These are phyloP conservation scores for Remersonia thermophila DNA, from an alignment of 2,329 filamentous ascomycete species.

Conservation along the genomic window DNA sequence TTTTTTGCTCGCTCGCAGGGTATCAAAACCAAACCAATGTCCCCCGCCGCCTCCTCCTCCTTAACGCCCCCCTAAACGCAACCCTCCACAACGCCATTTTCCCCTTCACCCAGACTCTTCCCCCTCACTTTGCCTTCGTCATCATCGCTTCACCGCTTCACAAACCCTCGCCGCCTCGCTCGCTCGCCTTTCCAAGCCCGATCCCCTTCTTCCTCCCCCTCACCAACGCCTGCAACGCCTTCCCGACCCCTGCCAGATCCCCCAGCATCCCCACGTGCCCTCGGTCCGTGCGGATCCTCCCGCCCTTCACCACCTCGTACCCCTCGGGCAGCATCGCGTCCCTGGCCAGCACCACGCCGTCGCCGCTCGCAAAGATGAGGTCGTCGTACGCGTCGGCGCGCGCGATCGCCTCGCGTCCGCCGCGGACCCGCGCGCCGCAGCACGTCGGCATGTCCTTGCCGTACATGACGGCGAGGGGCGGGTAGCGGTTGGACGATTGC, in stretches of 20 bases:
- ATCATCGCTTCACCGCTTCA: no score
- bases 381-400: conserved; percentile 73
- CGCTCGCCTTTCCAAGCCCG: conserved; percentile 44
- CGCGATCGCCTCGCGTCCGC: conserved; percentile 59
- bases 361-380: conserved; percentile 72
- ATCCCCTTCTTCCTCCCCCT: conserved; percentile 60
- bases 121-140: no score
- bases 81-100: no score
- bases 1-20: no score
- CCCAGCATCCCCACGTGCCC: conserved; percentile 83
- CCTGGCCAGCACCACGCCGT: conserved; percentile 76
- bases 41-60: no score
- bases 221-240: conserved; percentile 56
- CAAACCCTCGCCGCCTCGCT: no score
- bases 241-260: conserved; percentile 69
- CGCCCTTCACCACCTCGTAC: conserved; percentile 61
- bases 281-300: conserved; percentile 65
- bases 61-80: no score
- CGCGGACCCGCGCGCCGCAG: conserved; percentile 59
- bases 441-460: conserved; percentile 80
- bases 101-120: no score
- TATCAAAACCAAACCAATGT: no score
- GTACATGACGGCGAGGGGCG: conserved; percentile 72
- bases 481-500: conserved; percentile 59
- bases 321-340: conserved; percentile 77